Evolutionary conservation across 345 rosid genomes (phyloP), one percentile per base, ranked within the genome.

Genomic region (Orychophragmus violaceus): DNA sequence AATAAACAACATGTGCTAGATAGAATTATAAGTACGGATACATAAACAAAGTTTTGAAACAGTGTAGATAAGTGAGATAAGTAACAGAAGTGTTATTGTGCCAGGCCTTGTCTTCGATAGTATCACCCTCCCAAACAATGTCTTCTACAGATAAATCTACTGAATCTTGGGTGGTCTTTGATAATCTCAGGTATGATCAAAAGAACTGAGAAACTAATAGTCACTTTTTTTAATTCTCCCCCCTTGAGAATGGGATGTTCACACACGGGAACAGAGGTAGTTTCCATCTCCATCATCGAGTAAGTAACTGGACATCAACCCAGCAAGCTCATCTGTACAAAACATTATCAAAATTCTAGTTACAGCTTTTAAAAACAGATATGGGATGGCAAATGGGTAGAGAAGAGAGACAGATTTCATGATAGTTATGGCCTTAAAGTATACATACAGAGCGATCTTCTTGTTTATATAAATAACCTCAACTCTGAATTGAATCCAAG

Each of bases 211-310:
- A 70, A 62, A 54, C 14, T 6, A 41, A 25, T 32, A 71, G 74
- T 62, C 50, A 54, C 24, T 25, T 41, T 33, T 54, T 45, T 29
- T 0, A 29, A 22, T 48, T 25, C 12, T 50, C 24, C 21, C 12
- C 37, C 24, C 21, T 12, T 36, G 49, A 59, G 58, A 35, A 17
- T 17, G 48, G 10, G 25, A 32, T 30, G 48, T 33, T 13, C 18
- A 42, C 21, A 42, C 21, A 5, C 39, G 19, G 42, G 39, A 59
- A 41, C 6, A 25, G 36, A 37, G 19, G 29, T 35, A 45, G 49
- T 35, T 62, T 52, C 62, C 36, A 62, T 45, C 75, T 71, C 49
- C 69, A 70, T 70, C 75, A 70, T 70, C 37, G 62, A 69, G 60
- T 37, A 59, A 69, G 74, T 69, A 59, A 37, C 67, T 59, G 42